Conservation (phyloP, 179 eudicot genomes). For the Beta lomatogona region DNA sequence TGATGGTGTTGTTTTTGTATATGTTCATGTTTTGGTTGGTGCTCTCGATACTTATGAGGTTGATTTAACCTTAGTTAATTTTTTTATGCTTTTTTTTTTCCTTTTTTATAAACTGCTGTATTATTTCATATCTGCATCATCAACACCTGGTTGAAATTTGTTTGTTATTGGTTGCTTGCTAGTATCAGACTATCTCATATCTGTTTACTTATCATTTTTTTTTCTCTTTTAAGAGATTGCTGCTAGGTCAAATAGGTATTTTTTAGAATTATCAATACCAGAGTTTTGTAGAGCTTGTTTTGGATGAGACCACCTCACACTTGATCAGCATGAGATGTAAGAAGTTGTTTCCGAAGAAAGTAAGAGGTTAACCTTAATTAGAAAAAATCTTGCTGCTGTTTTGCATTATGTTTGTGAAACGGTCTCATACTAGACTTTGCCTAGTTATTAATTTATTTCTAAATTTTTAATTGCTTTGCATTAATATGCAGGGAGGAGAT, state of each 20-base stretch:
- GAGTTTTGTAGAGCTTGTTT: background rate
- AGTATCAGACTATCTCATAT: background rate
- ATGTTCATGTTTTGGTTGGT: too few species aligned
- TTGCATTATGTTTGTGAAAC: background rate
- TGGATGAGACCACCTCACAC: background rate
- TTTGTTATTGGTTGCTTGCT: background rate
- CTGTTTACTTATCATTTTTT: background rate
- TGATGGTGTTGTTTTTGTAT: too few species aligned
- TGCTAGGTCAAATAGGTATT: background rate
- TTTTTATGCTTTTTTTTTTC: too few species aligned
- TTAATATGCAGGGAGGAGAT: constrained; percentile 68
- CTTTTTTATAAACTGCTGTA: too few species aligned
- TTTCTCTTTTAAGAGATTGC: constrained; percentile 5
- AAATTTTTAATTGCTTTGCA: constrained; percentile 17
- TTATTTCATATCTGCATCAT: background rate
- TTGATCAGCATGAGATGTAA: too few species aligned
- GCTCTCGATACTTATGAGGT: too few species aligned
- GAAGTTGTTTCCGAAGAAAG: background rate
- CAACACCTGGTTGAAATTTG: constrained; percentile 9
- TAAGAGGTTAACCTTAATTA: background rate
- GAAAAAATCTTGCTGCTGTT: background rate
- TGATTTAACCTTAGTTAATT: too few species aligned
- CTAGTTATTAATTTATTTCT: background rate
- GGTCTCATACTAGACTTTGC: background rate
- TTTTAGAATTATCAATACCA: background rate